Evolutionary conservation across 2,329 filamentous ascomycete genomes (phyloP).

Genomic region (Cytospora chrysosperma): DNA sequence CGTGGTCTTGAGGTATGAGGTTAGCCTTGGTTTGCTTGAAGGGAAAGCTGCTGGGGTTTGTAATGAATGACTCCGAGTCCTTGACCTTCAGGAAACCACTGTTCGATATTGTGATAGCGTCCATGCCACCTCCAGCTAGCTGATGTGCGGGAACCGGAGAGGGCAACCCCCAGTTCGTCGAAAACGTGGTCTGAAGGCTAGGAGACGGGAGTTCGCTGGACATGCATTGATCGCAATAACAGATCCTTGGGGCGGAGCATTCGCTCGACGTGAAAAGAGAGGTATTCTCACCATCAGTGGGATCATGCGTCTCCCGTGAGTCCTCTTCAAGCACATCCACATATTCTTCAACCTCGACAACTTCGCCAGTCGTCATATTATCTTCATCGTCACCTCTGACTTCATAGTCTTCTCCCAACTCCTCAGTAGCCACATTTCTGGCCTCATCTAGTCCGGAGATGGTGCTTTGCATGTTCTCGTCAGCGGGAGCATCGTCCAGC

Average conservation of each 20-base stretch:
- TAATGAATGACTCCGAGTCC: neutral
- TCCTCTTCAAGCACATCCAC: constrained; percentile 1
- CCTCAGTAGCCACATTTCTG: neutral
- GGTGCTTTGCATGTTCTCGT: neutral
- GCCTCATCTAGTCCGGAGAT: neutral
- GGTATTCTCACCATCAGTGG: constrained; percentile 20
- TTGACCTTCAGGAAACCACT: neutral
- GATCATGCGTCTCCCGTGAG: constrained; percentile 7
- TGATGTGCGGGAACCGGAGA: neutral
- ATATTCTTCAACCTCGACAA: neutral
- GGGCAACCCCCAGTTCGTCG: neutral
- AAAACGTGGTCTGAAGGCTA: neutral
- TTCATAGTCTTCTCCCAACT: neutral
- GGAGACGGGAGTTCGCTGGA: neutral
- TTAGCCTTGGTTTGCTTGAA: constrained; percentile 11
- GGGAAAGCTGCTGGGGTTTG: neutral
- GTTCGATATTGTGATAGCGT: neutral
- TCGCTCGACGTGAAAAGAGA: constrained; percentile 1
- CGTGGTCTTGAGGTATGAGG: constrained; percentile 7
- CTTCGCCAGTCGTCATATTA: neutral
- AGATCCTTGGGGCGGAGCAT: constrained; percentile 7
- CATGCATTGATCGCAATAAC: constrained; percentile 17
- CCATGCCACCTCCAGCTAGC: neutral
- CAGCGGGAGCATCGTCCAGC: neutral
- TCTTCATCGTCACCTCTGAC: neutral